Evolutionary conservation across 2,329 filamentous ascomycete genomes (phyloP).

Genomic region (Periconia digitata): DNA sequence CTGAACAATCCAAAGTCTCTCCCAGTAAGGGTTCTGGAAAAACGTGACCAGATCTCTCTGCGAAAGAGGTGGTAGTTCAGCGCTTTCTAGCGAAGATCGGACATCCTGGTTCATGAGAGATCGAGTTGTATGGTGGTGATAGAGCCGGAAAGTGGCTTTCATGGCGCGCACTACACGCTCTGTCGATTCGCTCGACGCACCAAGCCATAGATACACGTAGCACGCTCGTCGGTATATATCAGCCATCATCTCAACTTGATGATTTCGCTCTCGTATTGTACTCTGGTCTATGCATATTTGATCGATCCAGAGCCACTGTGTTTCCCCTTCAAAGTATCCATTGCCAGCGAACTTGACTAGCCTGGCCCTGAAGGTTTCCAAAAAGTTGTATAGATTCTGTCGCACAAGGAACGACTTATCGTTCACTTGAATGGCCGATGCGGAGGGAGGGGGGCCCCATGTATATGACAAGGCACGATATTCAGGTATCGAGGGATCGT

Average conservation of each 20-base stretch:
- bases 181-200: constrained; percentile 25
- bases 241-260: constrained; percentile 23
- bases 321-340: background rate
- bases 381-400: background rate
- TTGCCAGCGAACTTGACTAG: background rate
- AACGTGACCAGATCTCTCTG: background rate
- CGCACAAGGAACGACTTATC: background rate
- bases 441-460: background rate
- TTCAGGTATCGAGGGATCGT: background rate
- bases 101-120: background rate
- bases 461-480: background rate
- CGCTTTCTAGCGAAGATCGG: background rate
- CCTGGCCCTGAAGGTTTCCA: background rate
- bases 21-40: background rate
- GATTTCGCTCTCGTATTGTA: constrained; percentile 13
- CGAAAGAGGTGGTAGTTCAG: background rate
- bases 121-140: background rate
- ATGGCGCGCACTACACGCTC: background rate
- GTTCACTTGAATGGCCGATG: background rate
- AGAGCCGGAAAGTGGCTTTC: background rate
- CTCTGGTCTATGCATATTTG: background rate
- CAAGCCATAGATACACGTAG: constrained; percentile 24
- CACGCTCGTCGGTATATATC: constrained; percentile 17
- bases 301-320: background rate
- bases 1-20: background rate